These are phyloP conservation scores for Psidium guajava DNA, from an alignment of 345 rosid genomes.

Conservation along the genomic window DNA sequence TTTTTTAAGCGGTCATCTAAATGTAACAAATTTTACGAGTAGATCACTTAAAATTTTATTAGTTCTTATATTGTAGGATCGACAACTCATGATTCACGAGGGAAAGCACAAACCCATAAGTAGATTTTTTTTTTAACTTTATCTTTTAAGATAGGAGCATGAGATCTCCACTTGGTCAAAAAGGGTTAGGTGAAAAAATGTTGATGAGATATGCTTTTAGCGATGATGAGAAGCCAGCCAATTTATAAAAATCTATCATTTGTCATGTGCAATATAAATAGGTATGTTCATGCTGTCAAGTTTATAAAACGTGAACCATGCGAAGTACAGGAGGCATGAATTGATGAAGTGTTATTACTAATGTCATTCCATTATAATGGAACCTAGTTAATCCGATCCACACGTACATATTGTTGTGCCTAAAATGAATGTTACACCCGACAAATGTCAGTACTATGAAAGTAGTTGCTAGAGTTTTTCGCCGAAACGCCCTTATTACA, in stretches of 20 bases:
- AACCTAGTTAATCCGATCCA: neutral
- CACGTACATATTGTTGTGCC: neutral
- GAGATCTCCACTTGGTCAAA: neutral
- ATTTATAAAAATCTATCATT: neutral
- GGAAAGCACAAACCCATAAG: neutral
- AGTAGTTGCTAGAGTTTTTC: neutral
- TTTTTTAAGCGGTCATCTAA: neutral
- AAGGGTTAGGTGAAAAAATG: neutral
- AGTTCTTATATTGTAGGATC: neutral
- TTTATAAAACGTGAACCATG: neutral
- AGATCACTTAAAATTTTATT: neutral
- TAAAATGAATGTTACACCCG: neutral
- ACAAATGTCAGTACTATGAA: neutral
- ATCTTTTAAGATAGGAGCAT: neutral
- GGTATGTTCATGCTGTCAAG: neutral
- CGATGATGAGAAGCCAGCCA: neutral
- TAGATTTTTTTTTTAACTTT: neutral
- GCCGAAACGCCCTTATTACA: neutral
- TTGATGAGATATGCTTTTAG: neutral
- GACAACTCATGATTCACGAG: neutral
- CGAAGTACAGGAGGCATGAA: neutral
- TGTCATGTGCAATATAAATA: neutral
- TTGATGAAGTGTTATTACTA: neutral
- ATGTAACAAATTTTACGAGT: neutral
- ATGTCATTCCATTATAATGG: neutral